These are phyloP conservation scores for Paulownia fortunei DNA, from an alignment of 257 asterid genomes.

Conservation along the genomic window DNA sequence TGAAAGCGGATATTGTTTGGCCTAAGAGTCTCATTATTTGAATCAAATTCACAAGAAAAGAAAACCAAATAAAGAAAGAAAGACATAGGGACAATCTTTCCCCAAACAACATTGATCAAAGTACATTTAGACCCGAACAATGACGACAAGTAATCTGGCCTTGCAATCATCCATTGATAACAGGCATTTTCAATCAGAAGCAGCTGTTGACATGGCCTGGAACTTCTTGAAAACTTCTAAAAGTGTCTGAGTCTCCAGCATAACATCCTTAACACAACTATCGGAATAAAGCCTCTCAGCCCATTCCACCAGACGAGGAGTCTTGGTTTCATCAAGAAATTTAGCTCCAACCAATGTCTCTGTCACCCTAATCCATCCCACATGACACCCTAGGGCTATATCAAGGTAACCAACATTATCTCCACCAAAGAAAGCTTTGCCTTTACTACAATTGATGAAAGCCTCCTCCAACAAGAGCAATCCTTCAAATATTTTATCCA, in stretches of 20 bases:
- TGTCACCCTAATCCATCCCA: constrained; percentile 33
- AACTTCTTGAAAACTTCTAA: constrained; percentile 26
- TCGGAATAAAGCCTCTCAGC: constrained; percentile 34
- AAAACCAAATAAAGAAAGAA: not conserved
- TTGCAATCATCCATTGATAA: not conserved
- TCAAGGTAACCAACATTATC: constrained; percentile 47
- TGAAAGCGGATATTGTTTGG: not conserved
- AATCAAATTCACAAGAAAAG: not conserved
- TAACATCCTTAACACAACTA: constrained; percentile 35
- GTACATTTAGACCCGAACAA: not conserved
- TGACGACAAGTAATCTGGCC: too few species aligned
- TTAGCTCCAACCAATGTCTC: constrained; percentile 27
- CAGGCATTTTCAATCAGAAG: constrained; percentile 12
- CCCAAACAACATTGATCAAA: not conserved
- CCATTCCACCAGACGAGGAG: constrained; percentile 44
- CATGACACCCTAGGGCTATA: constrained; percentile 38
- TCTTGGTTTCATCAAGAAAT: constrained; percentile 40
- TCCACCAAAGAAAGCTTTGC: constrained; percentile 48
- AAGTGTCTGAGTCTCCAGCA: constrained; percentile 34
- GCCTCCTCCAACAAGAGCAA: constrained; percentile 44
- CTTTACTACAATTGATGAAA: constrained; percentile 40
- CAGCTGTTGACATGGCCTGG: constrained; percentile 16
- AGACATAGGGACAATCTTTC: not conserved
- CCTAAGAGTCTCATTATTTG: not conserved
- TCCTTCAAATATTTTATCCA: constrained; percentile 39